Conservation (phyloP, 225 moss, liverwort and hornwort genomes). For the Anthoceros angustus region DNA sequence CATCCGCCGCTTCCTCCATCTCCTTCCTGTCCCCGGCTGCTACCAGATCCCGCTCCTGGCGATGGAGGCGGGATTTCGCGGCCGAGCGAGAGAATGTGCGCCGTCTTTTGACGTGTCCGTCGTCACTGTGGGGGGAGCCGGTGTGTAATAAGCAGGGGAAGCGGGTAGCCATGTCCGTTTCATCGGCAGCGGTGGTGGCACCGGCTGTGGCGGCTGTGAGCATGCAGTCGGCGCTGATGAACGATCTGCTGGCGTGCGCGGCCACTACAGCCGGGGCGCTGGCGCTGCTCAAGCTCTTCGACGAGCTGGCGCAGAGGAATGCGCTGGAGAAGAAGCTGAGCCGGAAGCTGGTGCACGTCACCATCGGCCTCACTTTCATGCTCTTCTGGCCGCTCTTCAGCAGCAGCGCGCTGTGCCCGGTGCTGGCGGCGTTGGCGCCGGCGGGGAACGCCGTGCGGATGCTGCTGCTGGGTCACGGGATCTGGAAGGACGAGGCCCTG, state of each 20-base stretch:
- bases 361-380: constrained; percentile 67
- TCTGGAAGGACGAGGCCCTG: constrained; percentile 52
- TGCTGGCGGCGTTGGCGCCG: constrained; percentile 66
- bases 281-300: constrained; percentile 45
- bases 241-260: constrained; percentile 35
- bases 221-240: constrained; percentile 12
- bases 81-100: too few relatives aligned
- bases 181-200: too few relatives aligned
- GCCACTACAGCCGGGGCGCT: constrained; percentile 44
- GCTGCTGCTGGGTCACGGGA: constrained; percentile 55
- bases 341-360: constrained; percentile 78
- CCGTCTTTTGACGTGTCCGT: too few relatives aligned
- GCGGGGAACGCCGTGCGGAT: constrained; percentile 58
- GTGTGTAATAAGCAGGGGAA: too few relatives aligned
- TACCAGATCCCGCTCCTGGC: too few relatives aligned
- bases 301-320: constrained; percentile 58
- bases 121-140: too few relatives aligned
- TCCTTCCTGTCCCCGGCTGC: too few relatives aligned
- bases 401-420: constrained; percentile 14
- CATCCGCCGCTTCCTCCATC: too few relatives aligned
- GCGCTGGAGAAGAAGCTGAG: constrained; percentile 64
- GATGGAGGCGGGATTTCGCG: too few relatives aligned
- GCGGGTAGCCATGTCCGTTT: too few relatives aligned
- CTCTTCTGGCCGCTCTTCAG: constrained; percentile 90
- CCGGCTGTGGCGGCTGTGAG: too few relatives aligned